Conservation (phyloP, 1,139 yeast species). For the Geotrichum macrosporum region DNA sequence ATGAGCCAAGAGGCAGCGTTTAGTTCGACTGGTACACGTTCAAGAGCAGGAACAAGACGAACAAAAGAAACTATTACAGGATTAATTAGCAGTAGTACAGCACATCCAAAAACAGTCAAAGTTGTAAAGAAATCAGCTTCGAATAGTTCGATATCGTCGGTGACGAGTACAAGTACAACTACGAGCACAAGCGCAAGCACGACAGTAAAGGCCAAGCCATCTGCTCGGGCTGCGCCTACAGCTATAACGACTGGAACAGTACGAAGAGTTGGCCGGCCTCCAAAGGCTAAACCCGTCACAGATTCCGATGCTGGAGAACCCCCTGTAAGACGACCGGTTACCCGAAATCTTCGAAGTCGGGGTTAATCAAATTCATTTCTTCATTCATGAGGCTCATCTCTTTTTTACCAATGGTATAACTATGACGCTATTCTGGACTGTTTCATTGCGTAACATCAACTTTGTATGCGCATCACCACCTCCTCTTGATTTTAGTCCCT, state of each 20-base stretch:
- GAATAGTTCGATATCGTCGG: not conserved
- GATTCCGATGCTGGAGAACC: not conserved
- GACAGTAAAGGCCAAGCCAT: not conserved
- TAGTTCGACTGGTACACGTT: not conserved
- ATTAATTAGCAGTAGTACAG: not conserved
- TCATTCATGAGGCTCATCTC: too few species aligned
- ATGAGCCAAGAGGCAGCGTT: not conserved
- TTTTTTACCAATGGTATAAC: too few species aligned
- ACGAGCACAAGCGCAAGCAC: too few species aligned
- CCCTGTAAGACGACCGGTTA: constrained; percentile 1
- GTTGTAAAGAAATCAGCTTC: constrained; percentile 8
- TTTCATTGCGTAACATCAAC: too few species aligned
- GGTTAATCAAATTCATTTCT: too few species aligned
- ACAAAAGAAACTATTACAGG: not conserved
- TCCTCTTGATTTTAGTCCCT: too few species aligned
- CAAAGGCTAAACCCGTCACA: constrained; percentile 3
- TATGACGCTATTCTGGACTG: too few species aligned
- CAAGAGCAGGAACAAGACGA: constrained; percentile 2
- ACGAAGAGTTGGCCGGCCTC: constrained; percentile 13
- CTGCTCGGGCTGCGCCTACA: not conserved
- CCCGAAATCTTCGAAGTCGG: constrained; percentile 10
- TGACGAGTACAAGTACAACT: too few species aligned
- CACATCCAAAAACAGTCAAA: not conserved
- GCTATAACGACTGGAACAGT: constrained; percentile 9
- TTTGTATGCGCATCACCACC: too few species aligned